Evolutionary conservation across 176 grass and related monocot genomes (phyloP).

Genomic region (Phoenix roebelenii): DNA sequence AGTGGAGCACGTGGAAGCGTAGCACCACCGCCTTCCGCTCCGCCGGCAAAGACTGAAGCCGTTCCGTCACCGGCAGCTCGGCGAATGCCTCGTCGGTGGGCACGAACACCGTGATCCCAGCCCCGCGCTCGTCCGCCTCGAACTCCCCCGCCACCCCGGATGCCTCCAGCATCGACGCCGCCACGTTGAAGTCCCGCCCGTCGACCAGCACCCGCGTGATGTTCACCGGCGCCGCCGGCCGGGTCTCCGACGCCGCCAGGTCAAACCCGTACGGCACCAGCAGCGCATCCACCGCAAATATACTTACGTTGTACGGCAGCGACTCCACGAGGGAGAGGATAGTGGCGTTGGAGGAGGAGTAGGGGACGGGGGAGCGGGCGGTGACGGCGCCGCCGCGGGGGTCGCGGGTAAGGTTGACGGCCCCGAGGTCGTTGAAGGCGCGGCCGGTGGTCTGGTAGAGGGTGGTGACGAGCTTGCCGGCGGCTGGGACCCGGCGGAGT

Average conservation of each 20-base stretch:
- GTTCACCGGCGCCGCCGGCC: constrained; percentile 47
- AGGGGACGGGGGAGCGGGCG: constrained; percentile 55
- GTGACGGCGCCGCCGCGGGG: constrained; percentile 26
- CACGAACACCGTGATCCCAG: constrained; percentile 88
- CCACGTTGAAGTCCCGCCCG: constrained; percentile 74
- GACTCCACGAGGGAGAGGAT: constrained; percentile 50
- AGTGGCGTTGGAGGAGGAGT: constrained; percentile 54
- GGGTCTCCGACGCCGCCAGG: constrained; percentile 66
- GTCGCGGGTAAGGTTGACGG: constrained; percentile 67
- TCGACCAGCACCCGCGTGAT: constrained; percentile 74
- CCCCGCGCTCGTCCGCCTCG: constrained; percentile 68
- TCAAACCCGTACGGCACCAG: constrained; percentile 68
- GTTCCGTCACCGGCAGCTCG: constrained; percentile 45
- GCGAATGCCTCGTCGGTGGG: constrained; percentile 97
- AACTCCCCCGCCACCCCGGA: constrained; percentile 74
- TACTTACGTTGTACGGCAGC: constrained; percentile 73
- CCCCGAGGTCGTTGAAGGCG: constrained; percentile 64
- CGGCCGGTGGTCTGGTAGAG: constrained; percentile 95
- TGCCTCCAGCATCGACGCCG: constrained; percentile 83
- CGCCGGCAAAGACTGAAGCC: constrained; percentile 83
- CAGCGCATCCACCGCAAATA: constrained; percentile 64
- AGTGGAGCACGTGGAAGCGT: constrained; percentile 95
- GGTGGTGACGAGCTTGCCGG: constrained; percentile 82
- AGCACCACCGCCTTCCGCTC: constrained; percentile 78
- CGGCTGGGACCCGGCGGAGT: constrained; percentile 36